Conservation (phyloP, 371 early-diverging fungal genomes). For the Chytridium lagenaria region DNA sequence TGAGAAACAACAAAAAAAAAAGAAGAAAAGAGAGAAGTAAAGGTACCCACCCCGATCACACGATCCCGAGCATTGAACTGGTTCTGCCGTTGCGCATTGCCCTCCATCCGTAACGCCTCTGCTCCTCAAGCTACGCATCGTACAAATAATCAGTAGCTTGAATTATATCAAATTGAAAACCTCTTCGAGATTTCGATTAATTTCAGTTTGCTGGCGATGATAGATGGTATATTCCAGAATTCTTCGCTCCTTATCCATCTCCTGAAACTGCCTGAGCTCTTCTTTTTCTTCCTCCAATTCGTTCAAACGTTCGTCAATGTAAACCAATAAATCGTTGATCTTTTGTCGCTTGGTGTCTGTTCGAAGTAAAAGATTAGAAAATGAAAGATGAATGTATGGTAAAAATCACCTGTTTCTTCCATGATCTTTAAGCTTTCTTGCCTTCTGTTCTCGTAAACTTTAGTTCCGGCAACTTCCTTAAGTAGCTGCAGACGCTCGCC, state of each 20-base stretch:
- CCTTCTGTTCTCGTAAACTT: slow-evolving; percentile 96
- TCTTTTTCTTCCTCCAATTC: slow-evolving; percentile 95
- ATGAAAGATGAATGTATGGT: background rate
- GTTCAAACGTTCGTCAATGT: slow-evolving; percentile 86
- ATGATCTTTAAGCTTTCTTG: slow-evolving; percentile 89
- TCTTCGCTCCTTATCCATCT: slow-evolving; percentile 83
- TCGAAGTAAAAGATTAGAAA: background rate
- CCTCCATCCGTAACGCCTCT: slow-evolving; percentile 41
- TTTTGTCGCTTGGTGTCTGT: slow-evolving; percentile 84
- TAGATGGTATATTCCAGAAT: slow-evolving; percentile 93
- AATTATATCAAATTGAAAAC: slow-evolving; percentile 24
- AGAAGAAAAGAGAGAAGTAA: background rate
- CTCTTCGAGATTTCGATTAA: slow-evolving; percentile 75
- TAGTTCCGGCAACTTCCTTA: slow-evolving; percentile 98
- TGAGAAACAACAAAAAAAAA: background rate
- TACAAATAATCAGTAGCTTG: slow-evolving; percentile 21
- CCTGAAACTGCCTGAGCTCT: slow-evolving; percentile 86
- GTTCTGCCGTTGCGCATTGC: slow-evolving; percentile 36
- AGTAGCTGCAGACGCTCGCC: slow-evolving; percentile 88
- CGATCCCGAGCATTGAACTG: slow-evolving; percentile 41
- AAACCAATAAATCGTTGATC: slow-evolving; percentile 86
- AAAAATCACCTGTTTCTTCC: slow-evolving; percentile 81
- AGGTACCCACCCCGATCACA: slow-evolving; percentile 30
- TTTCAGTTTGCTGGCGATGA: slow-evolving; percentile 84
- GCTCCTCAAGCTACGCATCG: slow-evolving; percentile 42